phyloP scores from a whole-genome alignment of 768 basidiomycete species.

The Trametes maxima region DNA sequence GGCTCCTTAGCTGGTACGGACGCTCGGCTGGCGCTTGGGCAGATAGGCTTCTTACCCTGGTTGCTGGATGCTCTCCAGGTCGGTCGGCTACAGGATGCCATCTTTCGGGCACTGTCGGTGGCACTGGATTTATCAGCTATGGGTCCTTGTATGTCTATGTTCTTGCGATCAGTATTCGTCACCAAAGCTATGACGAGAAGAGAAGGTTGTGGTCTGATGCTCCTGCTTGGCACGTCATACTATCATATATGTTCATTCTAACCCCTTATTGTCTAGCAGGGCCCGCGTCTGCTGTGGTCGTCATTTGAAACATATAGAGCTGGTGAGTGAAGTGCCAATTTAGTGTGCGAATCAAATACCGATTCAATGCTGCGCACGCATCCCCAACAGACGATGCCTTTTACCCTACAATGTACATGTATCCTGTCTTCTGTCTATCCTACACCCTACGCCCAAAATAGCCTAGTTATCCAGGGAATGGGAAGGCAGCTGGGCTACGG shows the following conservation, averaged over 20 bases:
- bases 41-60: neutral
- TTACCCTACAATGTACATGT: too few species aligned
- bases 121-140: neutral
- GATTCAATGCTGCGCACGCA: too few species aligned
- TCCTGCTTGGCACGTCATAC: neutral
- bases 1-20: slow-evolving; percentile 3
- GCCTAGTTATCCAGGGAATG: slow-evolving; percentile 24
- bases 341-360: too few species aligned
- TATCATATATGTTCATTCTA: neutral
- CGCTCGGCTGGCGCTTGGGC: slow-evolving; percentile 4
- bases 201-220: slow-evolving; percentile 7
- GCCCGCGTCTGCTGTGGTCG: too few species aligned
- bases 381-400: too few species aligned
- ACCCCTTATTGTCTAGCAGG: neutral
- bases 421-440: too few species aligned
- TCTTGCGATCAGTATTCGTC: neutral
- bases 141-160: neutral
- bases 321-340: too few species aligned
- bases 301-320: too few species aligned
- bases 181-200: neutral
- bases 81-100: neutral
- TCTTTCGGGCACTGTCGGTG: neutral
- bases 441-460: neutral
- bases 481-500: slow-evolving; percentile 50
- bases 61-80: slow-evolving; percentile 1